Base-by-base conservation (phyloP, 192 early-diverging fungal genomes). In the Coemansia sp. region DNA sequence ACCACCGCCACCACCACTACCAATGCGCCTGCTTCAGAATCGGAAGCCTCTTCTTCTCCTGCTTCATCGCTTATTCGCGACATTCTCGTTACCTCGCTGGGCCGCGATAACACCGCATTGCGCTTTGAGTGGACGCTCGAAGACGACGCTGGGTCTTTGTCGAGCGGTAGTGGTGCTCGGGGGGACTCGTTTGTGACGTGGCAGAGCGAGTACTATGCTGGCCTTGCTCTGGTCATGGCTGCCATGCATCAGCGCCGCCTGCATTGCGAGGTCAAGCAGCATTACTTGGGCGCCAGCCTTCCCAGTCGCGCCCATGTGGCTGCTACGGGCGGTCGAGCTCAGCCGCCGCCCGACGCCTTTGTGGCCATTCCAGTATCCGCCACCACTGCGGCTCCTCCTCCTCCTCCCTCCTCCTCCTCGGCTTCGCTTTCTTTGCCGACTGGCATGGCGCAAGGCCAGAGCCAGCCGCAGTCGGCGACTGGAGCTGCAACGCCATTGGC, bases 121-220 rank as follows among this genome's bases (percentile, higher is more conserved):
- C 73, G 70, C 4, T 56, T 82, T n/a, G 70, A 82, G 46, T 82
- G 79, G 79, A 36, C 56, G 20, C 51, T 77, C 37, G 58, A 56
- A 17, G 66, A 58, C 15, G 19, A 35, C 39, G 39, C 24, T 4
- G 25, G 2, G 10, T 25, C 10, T 4, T 7, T 35, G 32, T 7
- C 7, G 32, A 2, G 32, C 54, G 40, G 49, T 10, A 35, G 6
- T 17, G 8, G 14, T 15, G 22, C 2, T n/a, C n/a, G n/a, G n/a
- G 41, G 41, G 32, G 19, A 39, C 35, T 20, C 12, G 10, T 81
- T 82, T 66, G 63, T 45, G 19, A 36, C 53, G 46, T 82, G 79
- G 79, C 79, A 76, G 73, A 49, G 66, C 54, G 17, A 27, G 20
- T 59, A 62, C 41, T 76, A 73, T 24, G 46, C 79, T 25, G 47